Evolutionary conservation across 2,329 filamentous ascomycete genomes (phyloP).

Genomic region (Cyphellophora attinorum): DNA sequence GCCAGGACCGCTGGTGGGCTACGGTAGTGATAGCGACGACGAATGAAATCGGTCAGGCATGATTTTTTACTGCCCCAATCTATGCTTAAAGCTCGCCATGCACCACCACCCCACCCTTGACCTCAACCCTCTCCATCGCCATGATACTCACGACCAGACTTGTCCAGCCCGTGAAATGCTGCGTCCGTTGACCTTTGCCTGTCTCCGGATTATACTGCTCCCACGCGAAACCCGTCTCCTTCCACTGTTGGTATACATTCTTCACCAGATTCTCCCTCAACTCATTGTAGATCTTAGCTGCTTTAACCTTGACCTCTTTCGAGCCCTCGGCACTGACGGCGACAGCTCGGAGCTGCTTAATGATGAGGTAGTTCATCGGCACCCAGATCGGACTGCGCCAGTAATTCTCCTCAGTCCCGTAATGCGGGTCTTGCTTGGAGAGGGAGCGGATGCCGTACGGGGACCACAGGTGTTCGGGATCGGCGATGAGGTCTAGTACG

Average conservation of each 20-base stretch:
- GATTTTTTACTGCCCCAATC: no score
- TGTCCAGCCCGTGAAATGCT: slow-evolving; percentile 99
- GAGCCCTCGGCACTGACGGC: slow-evolving; percentile 9
- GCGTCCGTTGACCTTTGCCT: slow-evolving; percentile 83
- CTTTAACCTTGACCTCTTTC: slow-evolving; percentile 32
- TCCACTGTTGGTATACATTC: slow-evolving; percentile 81
- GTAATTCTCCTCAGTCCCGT: slow-evolving; percentile 91
- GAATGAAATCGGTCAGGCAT: slow-evolving; percentile 37
- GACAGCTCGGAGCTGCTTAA: slow-evolving; percentile 69
- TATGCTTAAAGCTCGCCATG: slow-evolving; percentile 14
- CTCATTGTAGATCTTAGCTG: slow-evolving; percentile 62
- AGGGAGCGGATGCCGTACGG: slow-evolving; percentile 79
- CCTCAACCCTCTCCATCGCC: slow-evolving; percentile 59
- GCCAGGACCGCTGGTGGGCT: slow-evolving; percentile 70
- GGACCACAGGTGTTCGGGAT: slow-evolving; percentile 84
- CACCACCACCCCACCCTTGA: slow-evolving; percentile 36
- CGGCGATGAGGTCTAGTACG: slow-evolving; percentile 65
- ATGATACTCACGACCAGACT: slow-evolving; percentile 96
- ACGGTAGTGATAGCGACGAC: slow-evolving; percentile 81
- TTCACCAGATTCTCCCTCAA: slow-evolving; percentile 78
- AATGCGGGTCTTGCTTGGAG: slow-evolving; percentile 72
- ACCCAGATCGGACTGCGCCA: slow-evolving; percentile 95
- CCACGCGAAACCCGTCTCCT: slow-evolving; percentile 91
- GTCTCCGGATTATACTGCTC: slow-evolving; percentile 96
- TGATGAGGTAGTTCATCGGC: slow-evolving; percentile 84